Base-by-base conservation (phyloP, 805 yeast species). In the Nakazawaea ernobii region DNA sequence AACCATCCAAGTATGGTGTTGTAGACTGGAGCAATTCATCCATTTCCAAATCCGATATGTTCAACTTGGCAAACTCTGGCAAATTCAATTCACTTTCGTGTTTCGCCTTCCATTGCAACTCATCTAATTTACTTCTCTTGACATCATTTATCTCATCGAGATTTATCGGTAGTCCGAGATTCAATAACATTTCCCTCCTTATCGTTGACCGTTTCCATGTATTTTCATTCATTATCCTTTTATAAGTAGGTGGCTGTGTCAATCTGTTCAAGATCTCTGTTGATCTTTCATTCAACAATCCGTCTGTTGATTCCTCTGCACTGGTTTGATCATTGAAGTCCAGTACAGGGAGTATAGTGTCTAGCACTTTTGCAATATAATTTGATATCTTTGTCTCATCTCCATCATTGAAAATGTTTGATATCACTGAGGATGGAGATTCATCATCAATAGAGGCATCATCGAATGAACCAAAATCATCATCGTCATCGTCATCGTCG, bases 111-210 rank as follows among this genome's bases (percentile, higher is more conserved):
- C 24, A 20, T 20, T 20, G 5, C 24, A 20, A 20, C 3, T 6
- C 8, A 8, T 10, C 29, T 1, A 8, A 7, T 2, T 7, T 11
- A 3, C 17, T 30, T 10, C 14, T 39, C 14, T 29, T 39, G 13
- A 24, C 8, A 29, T 29, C 44, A 10, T 30, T 32, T 51, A 75
- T 50, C 56, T 82, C 86, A 60, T 83, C 89, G 13, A 83, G 66
- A 55, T 84, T 83, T 36, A 86, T 75, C 0, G 95, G 95, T 2
- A 88, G 74, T 1, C 91, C 90, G 39, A 88, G 66, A 28, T 80
- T 75, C 15, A 82, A 68, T 30, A 85, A 68, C 30, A 88, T 62
- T 53, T 77, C 79, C 54, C 84, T 76, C 43, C 90, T 75, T 24
- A 85, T 73, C 15, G 80, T 70, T 58, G 86, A 82, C 46, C 73